phyloP scores from a whole-genome alignment of 768 basidiomycete genomes.

The Daedalea quercina region DNA sequence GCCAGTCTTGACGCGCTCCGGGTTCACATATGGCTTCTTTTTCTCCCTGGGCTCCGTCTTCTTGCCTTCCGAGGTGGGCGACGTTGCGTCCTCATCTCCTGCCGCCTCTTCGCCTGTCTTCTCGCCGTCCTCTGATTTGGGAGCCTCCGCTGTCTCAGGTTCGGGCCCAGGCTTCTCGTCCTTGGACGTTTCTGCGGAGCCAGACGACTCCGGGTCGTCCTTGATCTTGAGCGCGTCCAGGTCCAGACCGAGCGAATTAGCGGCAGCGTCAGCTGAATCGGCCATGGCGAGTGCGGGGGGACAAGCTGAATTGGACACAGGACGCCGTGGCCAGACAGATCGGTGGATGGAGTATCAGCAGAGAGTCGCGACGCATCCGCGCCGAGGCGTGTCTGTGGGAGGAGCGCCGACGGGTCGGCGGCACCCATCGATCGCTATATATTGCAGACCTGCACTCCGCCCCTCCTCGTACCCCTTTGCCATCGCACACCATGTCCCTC shows the following conservation, averaged over 20 bases:
- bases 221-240: slow-evolving; percentile 44
- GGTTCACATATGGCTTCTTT: slow-evolving; percentile 74
- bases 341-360: not conserved
- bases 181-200: slow-evolving; percentile 1
- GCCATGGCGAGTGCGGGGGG: slow-evolving; percentile 14
- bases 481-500: slow-evolving; percentile 69
- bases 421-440: slow-evolving; percentile 12
- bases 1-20: slow-evolving; percentile 79
- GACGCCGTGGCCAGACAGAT: slow-evolving; percentile 1
- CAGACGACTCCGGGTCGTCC: slow-evolving; percentile 15
- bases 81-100: slow-evolving; percentile 6
- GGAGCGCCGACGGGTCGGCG: slow-evolving; percentile 10
- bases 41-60: slow-evolving; percentile 31
- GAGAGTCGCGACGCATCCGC: slow-evolving; percentile 4
- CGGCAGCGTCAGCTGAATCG: slow-evolving; percentile 35
- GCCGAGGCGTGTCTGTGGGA: slow-evolving; percentile 9
- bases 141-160: slow-evolving; percentile 1
- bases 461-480: slow-evolving; percentile 7
- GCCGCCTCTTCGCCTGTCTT: slow-evolving; percentile 6
- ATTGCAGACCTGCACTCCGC: slow-evolving; percentile 4
- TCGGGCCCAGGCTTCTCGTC: slow-evolving; percentile 6
- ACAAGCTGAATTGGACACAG: slow-evolving; percentile 1
- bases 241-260: slow-evolving; percentile 69
- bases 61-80: slow-evolving; percentile 2
- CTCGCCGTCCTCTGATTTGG: not conserved